phyloP scores from a whole-genome alignment of 345 rosid genomes.

The Rhodamnia rubescens region DNA sequence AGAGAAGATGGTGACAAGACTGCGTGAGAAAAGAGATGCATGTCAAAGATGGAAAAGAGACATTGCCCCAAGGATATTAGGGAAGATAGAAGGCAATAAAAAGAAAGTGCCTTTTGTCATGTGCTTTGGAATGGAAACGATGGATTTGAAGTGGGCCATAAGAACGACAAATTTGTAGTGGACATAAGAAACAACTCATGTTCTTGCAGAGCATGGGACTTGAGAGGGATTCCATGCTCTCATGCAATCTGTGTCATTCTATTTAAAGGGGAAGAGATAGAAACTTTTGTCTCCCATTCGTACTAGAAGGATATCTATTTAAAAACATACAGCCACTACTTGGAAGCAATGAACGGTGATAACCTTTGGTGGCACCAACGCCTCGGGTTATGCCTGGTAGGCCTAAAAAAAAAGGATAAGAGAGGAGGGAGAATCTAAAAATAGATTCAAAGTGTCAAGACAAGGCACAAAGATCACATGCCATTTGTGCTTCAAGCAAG shows the following conservation, averaged over 20 bases:
- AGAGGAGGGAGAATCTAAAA: background rate
- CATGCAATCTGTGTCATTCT: background rate
- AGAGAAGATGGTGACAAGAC: background rate
- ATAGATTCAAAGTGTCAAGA: background rate
- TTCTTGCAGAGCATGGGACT: background rate
- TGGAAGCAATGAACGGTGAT: background rate
- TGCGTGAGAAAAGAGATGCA: background rate
- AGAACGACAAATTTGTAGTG: background rate
- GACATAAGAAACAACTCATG: background rate
- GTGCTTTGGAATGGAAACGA: background rate
- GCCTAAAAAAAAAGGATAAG: background rate
- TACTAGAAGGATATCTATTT: background rate
- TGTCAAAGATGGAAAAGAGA: background rate
- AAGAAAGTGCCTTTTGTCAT: background rate
- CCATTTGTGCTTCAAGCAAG: background rate
- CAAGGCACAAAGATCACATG: background rate
- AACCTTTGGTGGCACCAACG: background rate
- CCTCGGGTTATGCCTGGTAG: background rate
- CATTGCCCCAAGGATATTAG: background rate
- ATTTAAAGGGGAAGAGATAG: background rate
- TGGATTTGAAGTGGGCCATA: background rate
- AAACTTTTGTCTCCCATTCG: background rate
- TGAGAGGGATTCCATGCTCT: too few relatives aligned
- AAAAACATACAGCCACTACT: background rate
- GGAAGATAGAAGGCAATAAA: background rate